Percentiles rank a stretch among this genome's conserved stretches.
These are phyloP conservation scores for Cryptomeria japonica DNA, from an alignment of 75 land plant species.

Conservation along the genomic window DNA sequence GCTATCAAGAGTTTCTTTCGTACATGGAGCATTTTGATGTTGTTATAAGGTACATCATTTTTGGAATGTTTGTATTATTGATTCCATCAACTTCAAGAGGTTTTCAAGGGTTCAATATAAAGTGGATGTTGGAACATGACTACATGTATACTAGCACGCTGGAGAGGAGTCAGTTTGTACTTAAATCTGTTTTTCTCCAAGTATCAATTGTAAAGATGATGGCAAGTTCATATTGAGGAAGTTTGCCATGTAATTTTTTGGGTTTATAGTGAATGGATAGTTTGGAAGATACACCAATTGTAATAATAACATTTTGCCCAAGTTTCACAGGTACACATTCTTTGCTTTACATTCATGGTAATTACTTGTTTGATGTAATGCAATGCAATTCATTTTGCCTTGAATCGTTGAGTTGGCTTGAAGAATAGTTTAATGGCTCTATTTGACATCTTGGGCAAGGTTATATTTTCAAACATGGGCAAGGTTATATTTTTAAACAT, in stretches of 20 bases:
- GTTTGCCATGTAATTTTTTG: conserved; percentile 3
- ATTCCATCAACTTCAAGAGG: not conserved
- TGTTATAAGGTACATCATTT: not conserved
- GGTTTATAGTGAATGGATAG: conserved; percentile 9
- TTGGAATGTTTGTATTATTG: conserved; percentile 9
- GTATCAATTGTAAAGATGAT: conserved; percentile 1
- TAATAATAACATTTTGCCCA: not conserved
- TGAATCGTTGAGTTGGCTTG: not conserved
- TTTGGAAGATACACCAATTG: not conserved
- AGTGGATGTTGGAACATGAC: conserved; percentile 9
- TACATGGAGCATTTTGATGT: not conserved
- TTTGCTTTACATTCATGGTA: not conserved
- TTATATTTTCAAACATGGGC: not conserved
- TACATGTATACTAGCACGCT: not conserved
- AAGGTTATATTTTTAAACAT: not conserved
- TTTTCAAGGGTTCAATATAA: conserved; percentile 12
- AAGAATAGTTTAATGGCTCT: not conserved
- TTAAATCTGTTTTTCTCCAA: not conserved
- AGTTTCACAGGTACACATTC: conserved; percentile 13
- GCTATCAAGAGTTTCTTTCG: not conserved
- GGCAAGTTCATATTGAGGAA: not conserved
- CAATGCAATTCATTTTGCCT: not conserved
- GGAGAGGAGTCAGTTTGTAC: conserved; percentile 3
- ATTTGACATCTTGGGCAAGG: no score
- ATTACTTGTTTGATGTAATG: not conserved